Evolutionary conservation across 2,329 filamentous ascomycete genomes (phyloP), one percentile per base, ranked within the genome.

Genomic region (Fusarium sp.): DNA sequence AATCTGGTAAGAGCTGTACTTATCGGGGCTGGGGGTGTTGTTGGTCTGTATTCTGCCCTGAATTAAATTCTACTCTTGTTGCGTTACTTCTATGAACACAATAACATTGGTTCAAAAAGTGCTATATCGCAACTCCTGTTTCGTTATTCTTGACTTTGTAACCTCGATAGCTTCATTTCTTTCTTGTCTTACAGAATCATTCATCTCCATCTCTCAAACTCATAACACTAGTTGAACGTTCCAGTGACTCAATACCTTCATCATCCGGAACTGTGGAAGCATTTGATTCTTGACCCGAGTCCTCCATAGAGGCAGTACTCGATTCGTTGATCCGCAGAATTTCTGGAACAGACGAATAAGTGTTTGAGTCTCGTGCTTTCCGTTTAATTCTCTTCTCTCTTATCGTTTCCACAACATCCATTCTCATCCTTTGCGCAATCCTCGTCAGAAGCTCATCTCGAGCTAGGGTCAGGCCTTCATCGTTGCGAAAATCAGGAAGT

Each of bases 401-500:
- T 12, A 52, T 4, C 20, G 17, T 52, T 23, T 19, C 21, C 9
- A 43, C 21, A 11, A 52, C 38, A 0, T 52, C 49, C 19, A 10
- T 4, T 3, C 49, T 26, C n/a, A 52, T 1, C 12, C 20, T 44
- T 2, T 44, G 38, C 8, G 12, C 39, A 17, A 52, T 28, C 4
- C 3, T 34, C 1, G 9, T 20, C 8, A 52, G 1, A 20, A 52
- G 8, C 0, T 26, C 39, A 19, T 51, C 24, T 4, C 38, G 20
- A 12, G 38, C 4, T 2, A 23, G 3, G 17, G 10, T 21, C 9
- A 32, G 38, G 20, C n/a, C 38, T 6, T 14, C 32, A 1, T 43
- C 11, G 6, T 39, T n/a, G 3, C 21, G 47, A 21, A 4, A 21
- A 6, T 78, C 73, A 0, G 78, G 77, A 3, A 73, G 55, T 1